Evolutionary conservation across 805 yeast species (phyloP).

Genomic region (Yarrowia alimentaria): DNA sequence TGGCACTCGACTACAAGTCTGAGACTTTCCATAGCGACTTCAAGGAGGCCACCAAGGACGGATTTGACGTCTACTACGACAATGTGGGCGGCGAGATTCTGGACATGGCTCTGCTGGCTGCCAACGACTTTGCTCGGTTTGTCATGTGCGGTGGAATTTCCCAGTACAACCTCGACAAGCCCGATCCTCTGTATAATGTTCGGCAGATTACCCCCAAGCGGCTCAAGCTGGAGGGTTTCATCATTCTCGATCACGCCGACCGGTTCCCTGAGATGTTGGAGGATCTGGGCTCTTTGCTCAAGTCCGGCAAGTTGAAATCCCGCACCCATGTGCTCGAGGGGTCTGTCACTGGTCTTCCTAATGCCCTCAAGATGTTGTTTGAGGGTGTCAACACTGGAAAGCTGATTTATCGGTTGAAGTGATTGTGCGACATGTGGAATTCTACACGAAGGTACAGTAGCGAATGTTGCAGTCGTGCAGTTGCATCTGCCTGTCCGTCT

Average conservation of each 20-base stretch:
- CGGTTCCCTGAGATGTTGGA: constrained; percentile 24
- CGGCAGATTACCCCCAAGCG: constrained; percentile 21
- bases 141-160: constrained; percentile 29
- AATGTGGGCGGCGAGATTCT: constrained; percentile 39
- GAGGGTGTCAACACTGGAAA: constrained; percentile 29
- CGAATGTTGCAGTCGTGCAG: too few relatives aligned
- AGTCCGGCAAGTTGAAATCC: constrained; percentile 9
- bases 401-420: too few relatives aligned
- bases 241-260: constrained; percentile 20
- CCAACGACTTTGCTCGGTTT: constrained; percentile 25
- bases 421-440: too few relatives aligned
- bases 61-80: constrained; percentile 41
- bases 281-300: constrained; percentile 8
- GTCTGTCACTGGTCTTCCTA: constrained; percentile 20
- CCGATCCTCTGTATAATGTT: constrained; percentile 13
- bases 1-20: constrained; percentile 47
- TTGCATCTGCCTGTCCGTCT: too few relatives aligned
- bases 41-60: constrained; percentile 39
- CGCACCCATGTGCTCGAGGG: constrained; percentile 25
- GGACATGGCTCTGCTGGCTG: constrained; percentile 27
- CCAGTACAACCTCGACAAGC: constrained; percentile 25
- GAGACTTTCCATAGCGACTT: constrained; percentile 39
- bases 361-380: constrained; percentile 24
- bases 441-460: too few relatives aligned
- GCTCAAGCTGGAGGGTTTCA: constrained; percentile 26